Percentiles rank a stretch among this genome's conserved stretches.
Conservation (phyloP, 768 basidiomycete genomes). For the Suillus tomentosus region DNA sequence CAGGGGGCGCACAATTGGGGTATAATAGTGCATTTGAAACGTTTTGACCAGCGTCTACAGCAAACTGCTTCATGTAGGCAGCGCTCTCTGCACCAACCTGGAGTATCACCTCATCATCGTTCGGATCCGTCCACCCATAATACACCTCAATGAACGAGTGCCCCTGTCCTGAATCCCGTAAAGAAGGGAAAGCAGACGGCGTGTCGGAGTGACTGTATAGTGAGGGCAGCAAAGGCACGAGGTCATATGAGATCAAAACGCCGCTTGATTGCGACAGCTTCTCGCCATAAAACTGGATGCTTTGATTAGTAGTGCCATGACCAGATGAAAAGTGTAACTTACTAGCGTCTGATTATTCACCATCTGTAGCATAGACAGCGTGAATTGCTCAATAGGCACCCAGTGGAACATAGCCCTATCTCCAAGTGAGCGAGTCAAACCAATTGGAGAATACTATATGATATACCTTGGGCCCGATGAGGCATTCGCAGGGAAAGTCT, state of each 20-base stretch:
- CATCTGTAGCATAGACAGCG: neutral
- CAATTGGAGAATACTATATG: neutral
- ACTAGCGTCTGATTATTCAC: conserved; percentile 1
- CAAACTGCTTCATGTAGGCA: conserved; percentile 37
- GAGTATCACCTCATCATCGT: conserved; percentile 43
- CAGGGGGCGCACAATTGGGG: conserved; percentile 59
- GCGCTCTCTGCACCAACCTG: conserved; percentile 43
- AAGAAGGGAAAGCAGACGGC: conserved; percentile 51
- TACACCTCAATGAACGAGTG: conserved; percentile 49
- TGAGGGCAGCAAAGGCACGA: conserved; percentile 53
- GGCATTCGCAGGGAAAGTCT: conserved; percentile 8
- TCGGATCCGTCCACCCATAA: conserved; percentile 43
- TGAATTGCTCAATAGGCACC: conserved; percentile 1
- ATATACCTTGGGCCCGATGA: conserved; percentile 6
- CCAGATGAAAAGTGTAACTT: neutral
- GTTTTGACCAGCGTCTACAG: conserved; percentile 44
- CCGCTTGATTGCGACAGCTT: neutral
- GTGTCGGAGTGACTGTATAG: conserved; percentile 40
- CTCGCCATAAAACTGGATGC: conserved; percentile 17
- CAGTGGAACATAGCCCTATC: neutral
- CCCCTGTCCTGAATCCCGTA: conserved; percentile 28
- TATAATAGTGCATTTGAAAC: conserved; percentile 46
- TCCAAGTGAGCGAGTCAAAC: neutral
- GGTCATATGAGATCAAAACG: conserved; percentile 22
- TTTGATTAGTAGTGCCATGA: neutral